A percentile compares a stretch with the other conserved stretches of the same genome.
phyloP scores from a whole-genome alignment of 2,329 filamentous ascomycete species.

The Xylariaceae sp. region DNA sequence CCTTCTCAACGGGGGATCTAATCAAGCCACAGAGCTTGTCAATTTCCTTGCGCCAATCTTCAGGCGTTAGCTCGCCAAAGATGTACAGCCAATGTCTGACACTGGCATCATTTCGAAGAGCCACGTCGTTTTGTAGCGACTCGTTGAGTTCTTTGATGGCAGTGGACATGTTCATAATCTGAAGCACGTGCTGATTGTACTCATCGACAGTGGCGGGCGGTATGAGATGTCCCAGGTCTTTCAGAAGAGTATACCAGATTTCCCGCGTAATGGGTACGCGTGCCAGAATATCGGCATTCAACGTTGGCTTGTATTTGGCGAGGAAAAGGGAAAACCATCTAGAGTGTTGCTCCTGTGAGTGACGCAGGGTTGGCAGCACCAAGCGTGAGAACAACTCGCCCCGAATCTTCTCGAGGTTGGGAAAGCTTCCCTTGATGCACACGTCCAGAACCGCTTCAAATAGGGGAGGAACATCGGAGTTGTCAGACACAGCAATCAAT shows the following conservation, averaged over 20 bases:
- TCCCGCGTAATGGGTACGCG: constrained; percentile 9
- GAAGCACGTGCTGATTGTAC: constrained; percentile 7
- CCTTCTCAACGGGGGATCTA: constrained; percentile 1
- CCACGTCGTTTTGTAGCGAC: constrained; percentile 1
- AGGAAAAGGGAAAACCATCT: constrained; percentile 15
- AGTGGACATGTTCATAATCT: neutral
- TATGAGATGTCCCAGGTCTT: constrained; percentile 3
- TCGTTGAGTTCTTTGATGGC: constrained; percentile 4
- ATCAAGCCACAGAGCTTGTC: constrained; percentile 4
- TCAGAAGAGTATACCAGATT: constrained; percentile 8
- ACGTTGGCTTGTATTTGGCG: constrained; percentile 6
- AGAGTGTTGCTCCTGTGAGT: constrained; percentile 13
- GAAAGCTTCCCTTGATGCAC: neutral
- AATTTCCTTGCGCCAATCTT: neutral
- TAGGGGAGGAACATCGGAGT: constrained; percentile 7
- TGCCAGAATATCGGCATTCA: constrained; percentile 5
- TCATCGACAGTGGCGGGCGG: constrained; percentile 6
- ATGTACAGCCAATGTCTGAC: constrained; percentile 14
- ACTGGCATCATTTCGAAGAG: constrained; percentile 10
- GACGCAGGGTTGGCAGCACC: constrained; percentile 10
- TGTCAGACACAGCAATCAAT: neutral
- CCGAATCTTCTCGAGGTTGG: constrained; percentile 5
- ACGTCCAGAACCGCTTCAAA: constrained; percentile 4
- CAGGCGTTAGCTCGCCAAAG: neutral
- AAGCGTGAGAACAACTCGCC: constrained; percentile 13